A percentile compares a stretch with the other conserved stretches of the same genome.
Evolutionary conservation across 2,329 filamentous ascomycete genomes (phyloP).

Genomic region (Epichloe coenophiala): DNA sequence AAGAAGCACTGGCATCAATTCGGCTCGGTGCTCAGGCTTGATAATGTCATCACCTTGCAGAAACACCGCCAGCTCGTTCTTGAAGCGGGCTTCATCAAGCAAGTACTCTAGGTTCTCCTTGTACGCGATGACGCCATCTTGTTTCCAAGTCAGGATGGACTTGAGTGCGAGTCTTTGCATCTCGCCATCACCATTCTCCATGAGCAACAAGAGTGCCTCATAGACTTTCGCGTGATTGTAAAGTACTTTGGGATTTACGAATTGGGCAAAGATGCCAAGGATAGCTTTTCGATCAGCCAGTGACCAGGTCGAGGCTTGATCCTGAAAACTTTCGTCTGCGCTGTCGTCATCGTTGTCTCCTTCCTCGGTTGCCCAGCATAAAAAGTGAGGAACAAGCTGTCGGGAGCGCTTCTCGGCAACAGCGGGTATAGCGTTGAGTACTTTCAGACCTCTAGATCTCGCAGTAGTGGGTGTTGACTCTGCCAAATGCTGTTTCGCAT

Average conservation of each 20-base stretch:
- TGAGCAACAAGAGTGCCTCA: constrained; percentile 55
- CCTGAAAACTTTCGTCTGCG: constrained; percentile 22
- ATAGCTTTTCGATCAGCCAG: constrained; percentile 74
- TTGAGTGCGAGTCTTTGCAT: constrained; percentile 77
- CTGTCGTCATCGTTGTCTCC: constrained; percentile 24
- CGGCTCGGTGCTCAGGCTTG: constrained; percentile 54
- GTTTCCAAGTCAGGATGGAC: constrained; percentile 81
- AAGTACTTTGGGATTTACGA: constrained; percentile 73
- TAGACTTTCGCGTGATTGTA: constrained; percentile 69
- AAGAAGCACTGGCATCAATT: constrained; percentile 75
- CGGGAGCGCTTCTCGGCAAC: constrained; percentile 80
- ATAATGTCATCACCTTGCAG: constrained; percentile 65
- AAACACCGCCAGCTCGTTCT: constrained; percentile 85
- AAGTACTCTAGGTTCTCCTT: constrained; percentile 76
- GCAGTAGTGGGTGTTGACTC: constrained; percentile 40
- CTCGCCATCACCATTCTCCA: constrained; percentile 81
- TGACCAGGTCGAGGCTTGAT: constrained; percentile 42
- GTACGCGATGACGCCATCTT: constrained; percentile 59
- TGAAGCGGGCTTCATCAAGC: constrained; percentile 81
- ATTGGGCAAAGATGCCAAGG: constrained; percentile 69
- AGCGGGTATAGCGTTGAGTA: constrained; percentile 58
- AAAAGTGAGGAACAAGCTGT: constrained; percentile 69
- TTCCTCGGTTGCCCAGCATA: constrained; percentile 59
- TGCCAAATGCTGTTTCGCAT: constrained; percentile 45
- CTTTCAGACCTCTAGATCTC: constrained; percentile 64